These are phyloP conservation scores for Trametes meyenii DNA, from an alignment of 768 basidiomycete genomes.

Conservation along the genomic window DNA sequence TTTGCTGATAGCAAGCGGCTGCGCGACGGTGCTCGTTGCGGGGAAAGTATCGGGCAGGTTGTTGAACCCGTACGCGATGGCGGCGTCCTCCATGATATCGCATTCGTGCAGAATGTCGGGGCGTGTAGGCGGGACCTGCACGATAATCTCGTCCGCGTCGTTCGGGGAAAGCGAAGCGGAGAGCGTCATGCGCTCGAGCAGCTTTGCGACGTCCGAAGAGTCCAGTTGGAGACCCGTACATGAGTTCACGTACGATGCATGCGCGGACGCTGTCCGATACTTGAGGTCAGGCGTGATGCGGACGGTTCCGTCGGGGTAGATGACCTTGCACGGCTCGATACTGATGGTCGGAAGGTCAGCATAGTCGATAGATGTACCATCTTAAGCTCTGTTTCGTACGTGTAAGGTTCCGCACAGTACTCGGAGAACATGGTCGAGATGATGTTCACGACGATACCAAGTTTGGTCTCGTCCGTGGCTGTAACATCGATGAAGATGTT, in stretches of 20 bases:
- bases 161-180: constrained; percentile 53
- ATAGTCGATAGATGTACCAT: background rate
- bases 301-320: constrained; percentile 74
- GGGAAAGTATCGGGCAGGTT: constrained; percentile 93
- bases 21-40: constrained; percentile 90
- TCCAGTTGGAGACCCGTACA: constrained; percentile 86
- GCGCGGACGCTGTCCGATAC: constrained; percentile 69
- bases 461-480: constrained; percentile 94
- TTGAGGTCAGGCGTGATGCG: constrained; percentile 83
- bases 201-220: constrained; percentile 62
- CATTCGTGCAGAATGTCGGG: constrained; percentile 98
- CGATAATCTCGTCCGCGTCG: constrained; percentile 66
- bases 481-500: constrained; percentile 98
- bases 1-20: constrained; percentile 87
- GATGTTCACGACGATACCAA: constrained; percentile 94
- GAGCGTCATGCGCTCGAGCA: constrained; percentile 87
- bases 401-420: constrained; percentile 89
- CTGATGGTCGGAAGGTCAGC: constrained; percentile 43
- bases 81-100: constrained; percentile 97
- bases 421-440: constrained; percentile 98
- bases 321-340: constrained; percentile 89
- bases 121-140: constrained; percentile 90
- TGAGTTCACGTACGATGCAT: constrained; percentile 91
- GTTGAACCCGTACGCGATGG: constrained; percentile 98
- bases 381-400: constrained; percentile 53